Conservation (phyloP, 495 filamentous ascomycete genomes). For the Sordaria brevicollis region DNA sequence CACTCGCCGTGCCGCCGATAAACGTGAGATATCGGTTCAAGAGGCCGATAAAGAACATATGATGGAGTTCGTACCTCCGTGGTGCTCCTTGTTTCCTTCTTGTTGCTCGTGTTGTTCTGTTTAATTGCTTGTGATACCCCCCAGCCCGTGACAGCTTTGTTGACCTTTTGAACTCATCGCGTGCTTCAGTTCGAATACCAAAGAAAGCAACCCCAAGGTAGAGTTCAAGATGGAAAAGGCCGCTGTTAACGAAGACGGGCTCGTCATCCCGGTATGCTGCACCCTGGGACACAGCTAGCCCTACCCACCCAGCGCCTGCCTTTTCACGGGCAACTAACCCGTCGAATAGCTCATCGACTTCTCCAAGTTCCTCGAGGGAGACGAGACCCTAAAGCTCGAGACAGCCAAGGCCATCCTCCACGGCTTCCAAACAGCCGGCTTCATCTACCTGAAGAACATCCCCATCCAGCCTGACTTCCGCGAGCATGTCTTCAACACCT, state of each 20-base stretch:
- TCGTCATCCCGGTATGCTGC: conserved; percentile 56
- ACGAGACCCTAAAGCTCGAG: conserved; percentile 47
- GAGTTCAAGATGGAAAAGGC: conserved; percentile 32
- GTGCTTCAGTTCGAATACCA: not conserved
- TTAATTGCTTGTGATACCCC: not conserved
- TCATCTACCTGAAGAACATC: conserved; percentile 81
- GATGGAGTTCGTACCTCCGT: not conserved
- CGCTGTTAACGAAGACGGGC: conserved; percentile 54
- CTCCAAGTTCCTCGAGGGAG: conserved; percentile 57
- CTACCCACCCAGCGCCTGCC: not conserved
- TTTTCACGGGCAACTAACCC: not conserved
- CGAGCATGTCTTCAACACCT: conserved; percentile 54
- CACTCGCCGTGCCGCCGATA: not conserved
- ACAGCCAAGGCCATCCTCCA: conserved; percentile 62
- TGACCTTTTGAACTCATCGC: not conserved
- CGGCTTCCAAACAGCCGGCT: conserved; percentile 79
- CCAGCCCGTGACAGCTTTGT: not conserved
- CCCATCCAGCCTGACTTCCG: conserved; percentile 53
- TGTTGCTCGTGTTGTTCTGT: not conserved
- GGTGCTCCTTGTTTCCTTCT: not conserved
- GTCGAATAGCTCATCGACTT: conserved; percentile 72
- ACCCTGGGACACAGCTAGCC: not conserved
- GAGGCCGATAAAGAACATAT: not conserved
- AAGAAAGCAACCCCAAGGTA: not conserved
- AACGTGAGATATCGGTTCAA: not conserved